Percentiles rank a stretch among this genome's conserved stretches.
phyloP scores from a whole-genome alignment of 805 yeast genomes.

The Ogataea thermomethanolica region DNA sequence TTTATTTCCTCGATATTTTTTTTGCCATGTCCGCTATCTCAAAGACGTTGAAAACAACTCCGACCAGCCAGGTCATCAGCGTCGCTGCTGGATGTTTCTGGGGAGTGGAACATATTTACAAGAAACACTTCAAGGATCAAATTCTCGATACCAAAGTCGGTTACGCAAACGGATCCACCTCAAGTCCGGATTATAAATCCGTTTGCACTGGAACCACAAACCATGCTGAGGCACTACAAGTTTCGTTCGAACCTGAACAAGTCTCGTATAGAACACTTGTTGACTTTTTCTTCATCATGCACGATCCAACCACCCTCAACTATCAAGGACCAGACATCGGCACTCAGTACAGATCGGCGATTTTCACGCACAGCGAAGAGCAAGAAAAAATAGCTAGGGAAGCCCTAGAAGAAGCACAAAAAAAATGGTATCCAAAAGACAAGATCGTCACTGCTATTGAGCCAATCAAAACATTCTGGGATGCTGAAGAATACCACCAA shows the following conservation, averaged over 20 bases:
- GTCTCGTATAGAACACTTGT: constrained; percentile 59
- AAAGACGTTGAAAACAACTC: constrained; percentile 24
- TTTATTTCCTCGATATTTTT: neutral
- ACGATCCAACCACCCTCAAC: constrained; percentile 86
- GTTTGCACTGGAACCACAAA: constrained; percentile 79
- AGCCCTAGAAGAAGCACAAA: constrained; percentile 55
- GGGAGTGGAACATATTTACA: constrained; percentile 84
- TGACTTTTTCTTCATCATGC: constrained; percentile 85
- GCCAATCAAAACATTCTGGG: constrained; percentile 69
- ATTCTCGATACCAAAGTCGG: constrained; percentile 82
- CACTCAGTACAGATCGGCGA: constrained; percentile 84
- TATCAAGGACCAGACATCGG: constrained; percentile 88
- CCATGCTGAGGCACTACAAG: constrained; percentile 79
- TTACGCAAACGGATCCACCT: constrained; percentile 71
- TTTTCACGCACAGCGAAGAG: constrained; percentile 57
- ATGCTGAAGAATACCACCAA: constrained; percentile 97
- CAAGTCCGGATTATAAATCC: constrained; percentile 57
- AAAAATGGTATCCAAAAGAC: constrained; percentile 70
- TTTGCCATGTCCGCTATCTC: constrained; percentile 16
- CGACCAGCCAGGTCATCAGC: constrained; percentile 52
- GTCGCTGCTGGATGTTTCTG: constrained; percentile 72
- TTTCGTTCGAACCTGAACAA: constrained; percentile 72
- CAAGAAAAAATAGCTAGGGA: constrained; percentile 41
- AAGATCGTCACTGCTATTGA: constrained; percentile 67
- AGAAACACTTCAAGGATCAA: constrained; percentile 64